These are phyloP conservation scores for Mycena leptocephala DNA, from an alignment of 768 basidiomycete genomes.

Conservation along the genomic window DNA sequence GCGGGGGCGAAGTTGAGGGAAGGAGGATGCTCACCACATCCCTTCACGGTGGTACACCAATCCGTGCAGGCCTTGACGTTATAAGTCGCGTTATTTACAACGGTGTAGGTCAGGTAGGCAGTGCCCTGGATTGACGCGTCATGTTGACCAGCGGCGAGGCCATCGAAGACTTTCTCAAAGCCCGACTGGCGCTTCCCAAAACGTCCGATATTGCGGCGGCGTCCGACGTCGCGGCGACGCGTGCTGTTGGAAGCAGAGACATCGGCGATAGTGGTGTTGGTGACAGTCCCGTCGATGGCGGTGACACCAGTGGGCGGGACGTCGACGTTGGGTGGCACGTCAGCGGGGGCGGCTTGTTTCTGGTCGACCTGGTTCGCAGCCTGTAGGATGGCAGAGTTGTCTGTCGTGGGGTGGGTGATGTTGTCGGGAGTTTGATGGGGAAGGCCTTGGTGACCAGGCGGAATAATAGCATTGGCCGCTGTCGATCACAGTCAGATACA, in stretches of 20 bases:
- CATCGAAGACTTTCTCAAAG: no score
- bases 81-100: no score
- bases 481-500: neutral
- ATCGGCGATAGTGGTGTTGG: no score
- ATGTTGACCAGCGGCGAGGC: no score
- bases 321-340: constrained; percentile 23
- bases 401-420: constrained; percentile 27
- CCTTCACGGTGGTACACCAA: constrained; percentile 54
- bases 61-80: constrained; percentile 59
- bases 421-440: constrained; percentile 35
- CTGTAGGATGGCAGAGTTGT: constrained; percentile 21
- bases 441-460: constrained; percentile 43
- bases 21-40: constrained; percentile 55
- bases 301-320: constrained; percentile 53
- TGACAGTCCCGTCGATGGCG: constrained; percentile 61
- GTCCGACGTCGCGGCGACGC: no score
- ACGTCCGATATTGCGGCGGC: no score
- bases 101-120: no score
- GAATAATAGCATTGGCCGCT: constrained; percentile 42
- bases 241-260: no score
- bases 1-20: neutral
- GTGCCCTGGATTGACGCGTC: no score
- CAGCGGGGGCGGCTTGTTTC: constrained; percentile 14
- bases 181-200: no score
- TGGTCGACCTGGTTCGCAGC: constrained; percentile 29